Evolutionary conservation across 1,284 basidiomycete species (phyloP), one percentile per base, ranked within the genome.

Genomic region (Somion occarium): DNA sequence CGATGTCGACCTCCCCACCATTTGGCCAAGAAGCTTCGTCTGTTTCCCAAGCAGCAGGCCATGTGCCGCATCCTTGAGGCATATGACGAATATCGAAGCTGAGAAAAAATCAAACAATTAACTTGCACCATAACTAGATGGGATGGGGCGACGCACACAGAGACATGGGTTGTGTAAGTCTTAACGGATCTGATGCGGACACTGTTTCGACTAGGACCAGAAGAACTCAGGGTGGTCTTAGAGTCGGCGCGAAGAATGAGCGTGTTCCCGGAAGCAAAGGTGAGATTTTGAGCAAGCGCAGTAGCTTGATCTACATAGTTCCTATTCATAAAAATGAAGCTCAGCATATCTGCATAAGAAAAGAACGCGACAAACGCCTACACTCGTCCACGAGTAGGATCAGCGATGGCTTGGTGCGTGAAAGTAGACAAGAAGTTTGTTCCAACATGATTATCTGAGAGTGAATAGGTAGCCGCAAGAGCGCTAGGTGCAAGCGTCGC

Each of bases 371-470:
- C 37, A 7, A 2, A 5, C 11, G 56, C 79, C 64, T 64, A 83
- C 82, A 86, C 83, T 56, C 81, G 71, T 23, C 83, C 82, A 57
- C 79, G 69, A 4, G 83, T 82, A 1, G 83, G 82, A 60, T 85
- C 83, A 3, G 73, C 45, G 48, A 80, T 77, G 20, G 76, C 73
- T 56, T 79, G 56, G 56, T 73, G 76, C 13, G 66, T 64, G 61
- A 83, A 85, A 2, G 70, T 64, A 24, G 26, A 60, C 53, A 79
- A 70, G 64, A 85, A 83, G 2, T 64, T 69, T n/a, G 60, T 50
- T 15, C 82, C 82, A 34, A 73, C 65, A 56, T 73, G 70, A 44
- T 68, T 74, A 54, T 81, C 75, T 22, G 69, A 65, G 46, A 73
- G 61, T 3, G 56, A 51, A 60, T 80, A 82, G 3, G 67, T 71